Conservation (phyloP, 2,329 filamentous ascomycete genomes). For the Lachnellula subtilissima region DNA sequence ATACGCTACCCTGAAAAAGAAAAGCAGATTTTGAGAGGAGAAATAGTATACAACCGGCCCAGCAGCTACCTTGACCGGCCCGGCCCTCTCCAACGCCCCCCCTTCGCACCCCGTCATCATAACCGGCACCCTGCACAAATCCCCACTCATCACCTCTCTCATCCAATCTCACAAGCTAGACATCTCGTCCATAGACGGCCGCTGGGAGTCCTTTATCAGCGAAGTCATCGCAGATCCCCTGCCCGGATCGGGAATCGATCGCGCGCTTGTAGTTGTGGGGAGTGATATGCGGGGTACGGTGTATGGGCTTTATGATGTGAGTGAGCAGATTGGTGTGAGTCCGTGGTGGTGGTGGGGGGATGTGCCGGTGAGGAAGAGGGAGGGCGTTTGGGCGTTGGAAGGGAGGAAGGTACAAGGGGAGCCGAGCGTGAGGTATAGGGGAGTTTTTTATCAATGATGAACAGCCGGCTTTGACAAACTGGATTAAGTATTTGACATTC, state of each 20-base stretch:
- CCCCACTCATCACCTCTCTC: slow-evolving; percentile 55
- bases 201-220: slow-evolving; percentile 67
- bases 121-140: slow-evolving; percentile 63
- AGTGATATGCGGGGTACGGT: slow-evolving; percentile 63
- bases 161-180: slow-evolving; percentile 53
- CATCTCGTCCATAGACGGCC: slow-evolving; percentile 50
- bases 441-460: slow-evolving; percentile 58
- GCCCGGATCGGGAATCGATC: slow-evolving; percentile 41
- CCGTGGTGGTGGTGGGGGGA: slow-evolving; percentile 59
- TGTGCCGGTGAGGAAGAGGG: slow-evolving; percentile 41
- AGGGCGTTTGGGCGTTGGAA: slow-evolving; percentile 41
- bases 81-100: slow-evolving; percentile 30
- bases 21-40: background rate
- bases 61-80: slow-evolving; percentile 41
- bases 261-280: slow-evolving; percentile 63
- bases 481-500: slow-evolving; percentile 40
- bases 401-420: slow-evolving; percentile 43
- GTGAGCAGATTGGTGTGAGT: slow-evolving; percentile 68
- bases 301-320: slow-evolving; percentile 66
- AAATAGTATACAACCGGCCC: slow-evolving; percentile 40
- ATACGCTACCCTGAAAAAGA: too few relatives aligned
- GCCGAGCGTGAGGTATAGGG: slow-evolving; percentile 53
- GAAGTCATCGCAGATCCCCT: slow-evolving; percentile 54
- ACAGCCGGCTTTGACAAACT: slow-evolving; percentile 58
- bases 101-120: slow-evolving; percentile 55